phyloP scores from a whole-genome alignment of 2,329 filamentous ascomycete species.

The Scedosporium dehoogii region DNA sequence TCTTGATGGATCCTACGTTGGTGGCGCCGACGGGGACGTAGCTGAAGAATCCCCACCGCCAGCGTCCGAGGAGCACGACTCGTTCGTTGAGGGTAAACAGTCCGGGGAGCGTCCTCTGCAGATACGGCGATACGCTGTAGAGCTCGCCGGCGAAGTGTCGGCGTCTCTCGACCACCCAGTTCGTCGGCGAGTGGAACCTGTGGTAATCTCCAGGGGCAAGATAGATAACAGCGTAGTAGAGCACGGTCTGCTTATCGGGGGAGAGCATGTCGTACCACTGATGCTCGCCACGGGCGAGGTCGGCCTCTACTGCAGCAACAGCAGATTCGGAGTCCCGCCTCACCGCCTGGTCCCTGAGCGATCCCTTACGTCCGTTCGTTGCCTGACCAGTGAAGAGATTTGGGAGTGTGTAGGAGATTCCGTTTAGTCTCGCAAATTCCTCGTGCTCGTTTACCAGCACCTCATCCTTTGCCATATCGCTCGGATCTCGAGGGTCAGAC shows the following conservation, averaged over 20 bases:
- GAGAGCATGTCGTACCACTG: slow-evolving; percentile 64
- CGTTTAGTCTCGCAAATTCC: slow-evolving; percentile 89
- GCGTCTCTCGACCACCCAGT: slow-evolving; percentile 89
- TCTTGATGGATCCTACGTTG: slow-evolving; percentile 90
- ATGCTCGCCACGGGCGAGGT: slow-evolving; percentile 63
- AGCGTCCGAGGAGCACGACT: slow-evolving; percentile 83
- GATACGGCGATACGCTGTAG: slow-evolving; percentile 88
- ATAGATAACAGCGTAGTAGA: slow-evolving; percentile 94
- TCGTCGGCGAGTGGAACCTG: slow-evolving; percentile 89
- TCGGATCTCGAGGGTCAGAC: slow-evolving; percentile 11
- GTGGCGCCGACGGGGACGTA: slow-evolving; percentile 94
- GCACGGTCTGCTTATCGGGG: slow-evolving; percentile 52
- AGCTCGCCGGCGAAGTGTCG: slow-evolving; percentile 97
- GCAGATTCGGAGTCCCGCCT: slow-evolving; percentile 52
- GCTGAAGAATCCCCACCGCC: slow-evolving; percentile 96
- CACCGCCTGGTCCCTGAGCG: slow-evolving; percentile 64
- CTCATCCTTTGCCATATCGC: slow-evolving; percentile 35
- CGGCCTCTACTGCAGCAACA: slow-evolving; percentile 73
- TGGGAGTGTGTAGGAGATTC: slow-evolving; percentile 89
- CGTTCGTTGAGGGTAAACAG: slow-evolving; percentile 96
- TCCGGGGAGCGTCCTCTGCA: slow-evolving; percentile 84
- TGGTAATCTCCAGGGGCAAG: slow-evolving; percentile 97
- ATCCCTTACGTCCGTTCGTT: slow-evolving; percentile 32
- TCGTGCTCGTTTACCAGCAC: slow-evolving; percentile 71
- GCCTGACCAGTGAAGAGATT: slow-evolving; percentile 69